phyloP scores from a whole-genome alignment of 1,139 yeast species.

The Taiozyma onychis region DNA sequence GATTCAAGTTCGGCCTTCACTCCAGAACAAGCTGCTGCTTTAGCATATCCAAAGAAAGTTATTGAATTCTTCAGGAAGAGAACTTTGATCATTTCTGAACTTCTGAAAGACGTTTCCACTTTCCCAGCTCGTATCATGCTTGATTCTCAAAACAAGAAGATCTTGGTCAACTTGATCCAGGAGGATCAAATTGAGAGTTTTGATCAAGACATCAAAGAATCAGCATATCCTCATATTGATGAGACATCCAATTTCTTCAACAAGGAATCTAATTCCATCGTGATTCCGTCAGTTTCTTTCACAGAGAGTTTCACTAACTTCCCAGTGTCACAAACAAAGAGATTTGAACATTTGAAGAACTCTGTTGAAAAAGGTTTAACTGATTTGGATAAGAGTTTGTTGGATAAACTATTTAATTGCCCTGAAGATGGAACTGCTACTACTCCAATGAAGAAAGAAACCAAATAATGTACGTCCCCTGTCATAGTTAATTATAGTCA shows the following conservation, averaged over 20 bases:
- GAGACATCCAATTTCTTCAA: conserved; percentile 16
- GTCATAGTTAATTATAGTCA: no score
- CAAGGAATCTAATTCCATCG: conserved; percentile 24
- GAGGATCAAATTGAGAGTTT: conserved; percentile 18
- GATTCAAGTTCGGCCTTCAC: conserved; percentile 5
- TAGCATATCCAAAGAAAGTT: conserved; percentile 29
- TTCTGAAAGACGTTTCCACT: conserved; percentile 24
- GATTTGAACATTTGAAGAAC: conserved; percentile 11
- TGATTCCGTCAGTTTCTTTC: conserved; percentile 22
- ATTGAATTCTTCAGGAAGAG: conserved; percentile 31
- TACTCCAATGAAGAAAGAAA: neutral
- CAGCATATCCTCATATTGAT: conserved; percentile 21
- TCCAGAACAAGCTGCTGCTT: conserved; percentile 12
- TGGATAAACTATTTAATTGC: conserved; percentile 13
- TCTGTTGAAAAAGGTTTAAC: conserved; percentile 12
- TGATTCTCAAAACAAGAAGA: conserved; percentile 20
- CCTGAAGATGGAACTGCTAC: neutral
- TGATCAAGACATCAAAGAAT: conserved; percentile 15
- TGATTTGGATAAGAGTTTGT: conserved; percentile 14
- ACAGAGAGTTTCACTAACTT: conserved; percentile 18
- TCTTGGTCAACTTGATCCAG: conserved; percentile 16
- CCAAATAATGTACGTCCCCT: neutral
- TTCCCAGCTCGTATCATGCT: conserved; percentile 25
- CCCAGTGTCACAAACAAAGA: conserved; percentile 17
- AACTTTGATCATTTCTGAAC: conserved; percentile 23